Evolutionary conservation across 1,139 yeast species (phyloP), one percentile per base, ranked within the genome.

Genomic region (Nakaseomyces uthaithaninus): DNA sequence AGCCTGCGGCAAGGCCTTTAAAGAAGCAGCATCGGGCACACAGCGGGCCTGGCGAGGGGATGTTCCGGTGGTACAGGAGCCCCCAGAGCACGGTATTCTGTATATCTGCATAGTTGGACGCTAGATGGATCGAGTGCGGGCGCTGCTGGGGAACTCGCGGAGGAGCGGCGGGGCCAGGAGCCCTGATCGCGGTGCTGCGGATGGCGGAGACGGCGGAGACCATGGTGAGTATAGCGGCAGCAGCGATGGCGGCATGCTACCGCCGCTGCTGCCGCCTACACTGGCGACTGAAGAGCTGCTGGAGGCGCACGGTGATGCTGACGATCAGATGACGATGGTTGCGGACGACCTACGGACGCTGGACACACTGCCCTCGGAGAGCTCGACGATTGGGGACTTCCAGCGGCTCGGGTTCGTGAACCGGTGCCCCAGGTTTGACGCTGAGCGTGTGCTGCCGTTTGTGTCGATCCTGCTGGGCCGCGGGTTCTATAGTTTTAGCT

Each of bases 401-500:
- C 48, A 45, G 31, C 43, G 51, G 31, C 46, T 40, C 12, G 59
- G 59, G 7, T 54, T 39, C 40, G 53, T 55, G 6, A 56, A 57
- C 38, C 43, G 60, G 34, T 48, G 55, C 16, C 61, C 61, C 10
- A 37, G 45, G 17, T 55, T 55, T 22, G 41, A 41, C 11, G 37
- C 45, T 10, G 39, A 39, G 18, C 49, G 68, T 30, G 49, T 53
- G 3, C 40, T 63, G 27, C 65, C 64, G 0, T 51, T 63, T 14
- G 55, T 57, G 0, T 57, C 65, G 2, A 45, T 54, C 28, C 17
- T 50, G 40, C 26, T 63, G 44, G 47, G 60, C 36, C 53, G 60
- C 45, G 57, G 68, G 44, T 41, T 49, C 47, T 46, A 54, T 42
- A 50, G 56, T 43, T 48, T 63, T 51, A 54, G 63, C 45, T 43